A percentile compares a stretch with the other conserved stretches of the same genome.
phyloP scores from a whole-genome alignment of 495 filamentous ascomycete species.

The Choiromyces venosus region DNA sequence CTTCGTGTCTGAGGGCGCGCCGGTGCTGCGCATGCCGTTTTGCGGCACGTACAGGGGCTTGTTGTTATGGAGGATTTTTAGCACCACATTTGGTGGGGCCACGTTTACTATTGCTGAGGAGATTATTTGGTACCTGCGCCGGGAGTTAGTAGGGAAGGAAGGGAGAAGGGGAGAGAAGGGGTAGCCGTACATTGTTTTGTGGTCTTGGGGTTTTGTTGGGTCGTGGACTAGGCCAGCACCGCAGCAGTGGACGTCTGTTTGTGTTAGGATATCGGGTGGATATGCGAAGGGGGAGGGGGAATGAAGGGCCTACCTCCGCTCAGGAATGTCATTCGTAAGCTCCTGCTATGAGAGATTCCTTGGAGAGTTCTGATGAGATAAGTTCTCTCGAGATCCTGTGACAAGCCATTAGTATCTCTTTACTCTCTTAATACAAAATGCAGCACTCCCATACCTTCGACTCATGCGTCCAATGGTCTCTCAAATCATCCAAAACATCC shows the following conservation, averaged over 20 bases:
- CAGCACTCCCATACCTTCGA: constrained; percentile 58
- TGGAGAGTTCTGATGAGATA: constrained; percentile 95
- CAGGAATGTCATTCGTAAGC: constrained; percentile 91
- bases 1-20: constrained; percentile 75
- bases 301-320: constrained; percentile 56
- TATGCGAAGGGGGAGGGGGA: constrained; percentile 19
- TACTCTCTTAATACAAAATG: neutral
- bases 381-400: constrained; percentile 82
- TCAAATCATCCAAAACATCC: constrained; percentile 85
- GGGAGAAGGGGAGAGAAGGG: neutral
- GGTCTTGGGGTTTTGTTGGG: constrained; percentile 78
- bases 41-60: constrained; percentile 82
- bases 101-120: constrained; percentile 84
- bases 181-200: constrained; percentile 78
- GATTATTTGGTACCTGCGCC: constrained; percentile 72
- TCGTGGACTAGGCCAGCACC: constrained; percentile 94
- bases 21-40: constrained; percentile 76
- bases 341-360: constrained; percentile 87
- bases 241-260: constrained; percentile 70
- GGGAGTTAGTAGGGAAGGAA: constrained; percentile 1
- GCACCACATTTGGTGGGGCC: constrained; percentile 72
- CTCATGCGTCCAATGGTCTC: constrained; percentile 97
- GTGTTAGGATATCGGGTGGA: neutral
- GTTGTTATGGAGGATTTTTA: constrained; percentile 87
- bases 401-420: neutral